Base-by-base conservation (phyloP, 169 alveolate species). In the Besnoitia besnoiti region DNA sequence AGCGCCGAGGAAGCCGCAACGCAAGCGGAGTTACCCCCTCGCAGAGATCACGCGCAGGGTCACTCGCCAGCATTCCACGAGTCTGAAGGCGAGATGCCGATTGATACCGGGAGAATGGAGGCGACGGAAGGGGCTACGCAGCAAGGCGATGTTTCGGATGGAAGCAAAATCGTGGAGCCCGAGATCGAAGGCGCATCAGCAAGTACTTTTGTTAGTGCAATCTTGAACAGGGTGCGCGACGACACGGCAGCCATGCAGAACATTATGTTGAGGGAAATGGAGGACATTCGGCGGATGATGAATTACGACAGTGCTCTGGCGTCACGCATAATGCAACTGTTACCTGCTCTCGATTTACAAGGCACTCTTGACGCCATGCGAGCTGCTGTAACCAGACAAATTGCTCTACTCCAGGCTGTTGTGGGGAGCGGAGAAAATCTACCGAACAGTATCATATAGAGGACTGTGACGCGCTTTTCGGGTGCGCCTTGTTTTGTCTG, bases 211-310 rank as follows among this genome's bases (percentile, higher is more conserved):
- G 33, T 73, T 44, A 37, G 46, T 44, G 3, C 44, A 33, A 39
- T 73, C 27, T 39, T 73, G 84, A 73, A 73, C 24, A 12, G 46
- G 33, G 24, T 73, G 84, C 46, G 49, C 27, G 49, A 73, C 40
- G 84, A 73, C 33, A 39, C 84, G 4, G 27, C 84, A 8, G 46
- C 40, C 8, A 37, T 73, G 46, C 19, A 73, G 33, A 73, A 33
- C 46, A 73, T 73, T 39, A 33, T 73, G 84, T 12, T 73, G 46
- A 73, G 33, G 33, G 84, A 73, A 73, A 33, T 73, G 84, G 19
- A 33, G 46, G 84, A 73, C 84, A 33, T 73, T 21, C 84, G 84
- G 42, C 84, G 84, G 19, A 73, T 73, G 46, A 44, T 73, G 42
- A 73, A 39, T 33, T 67, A 67, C 46, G 84, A 73, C 84, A 39